Conservation (phyloP, 169 alveolate species). For the Plasmodium gonderi region DNA sequence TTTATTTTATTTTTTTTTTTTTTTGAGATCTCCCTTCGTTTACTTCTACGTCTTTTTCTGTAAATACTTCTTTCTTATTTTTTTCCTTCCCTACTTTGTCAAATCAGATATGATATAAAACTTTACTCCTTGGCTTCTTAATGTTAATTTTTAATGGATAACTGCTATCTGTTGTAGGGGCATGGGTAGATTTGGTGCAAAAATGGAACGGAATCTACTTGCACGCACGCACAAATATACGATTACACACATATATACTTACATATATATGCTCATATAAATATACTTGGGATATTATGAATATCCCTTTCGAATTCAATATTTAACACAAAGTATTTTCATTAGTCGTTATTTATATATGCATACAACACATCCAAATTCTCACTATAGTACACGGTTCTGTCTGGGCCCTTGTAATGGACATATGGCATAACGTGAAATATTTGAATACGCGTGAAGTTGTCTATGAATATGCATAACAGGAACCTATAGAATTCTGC, state of each 20-base stretch:
- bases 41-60: too few relatives aligned
- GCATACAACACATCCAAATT: not conserved
- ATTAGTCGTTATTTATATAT: not conserved
- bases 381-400: not conserved
- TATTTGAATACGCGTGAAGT: not conserved
- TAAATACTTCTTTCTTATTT: too few relatives aligned
- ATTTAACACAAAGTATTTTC: constrained; percentile 19
- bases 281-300: not conserved
- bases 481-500: not conserved
- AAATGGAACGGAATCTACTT: not conserved
- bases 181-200: too few relatives aligned
- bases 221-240: not conserved
- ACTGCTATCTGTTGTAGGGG: too few relatives aligned
- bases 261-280: not conserved
- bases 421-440: not conserved
- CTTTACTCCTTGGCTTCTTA: not conserved
- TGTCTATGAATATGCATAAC: not conserved
- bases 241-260: not conserved
- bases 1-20: not conserved
- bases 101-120: not conserved
- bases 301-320: not conserved
- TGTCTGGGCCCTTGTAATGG: not conserved
- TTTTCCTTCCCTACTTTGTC: not conserved
- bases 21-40: too few relatives aligned
- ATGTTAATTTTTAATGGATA: not conserved